Conservation (phyloP, 2,329 filamentous ascomycete species). For the Penicillium brasilianum region DNA sequence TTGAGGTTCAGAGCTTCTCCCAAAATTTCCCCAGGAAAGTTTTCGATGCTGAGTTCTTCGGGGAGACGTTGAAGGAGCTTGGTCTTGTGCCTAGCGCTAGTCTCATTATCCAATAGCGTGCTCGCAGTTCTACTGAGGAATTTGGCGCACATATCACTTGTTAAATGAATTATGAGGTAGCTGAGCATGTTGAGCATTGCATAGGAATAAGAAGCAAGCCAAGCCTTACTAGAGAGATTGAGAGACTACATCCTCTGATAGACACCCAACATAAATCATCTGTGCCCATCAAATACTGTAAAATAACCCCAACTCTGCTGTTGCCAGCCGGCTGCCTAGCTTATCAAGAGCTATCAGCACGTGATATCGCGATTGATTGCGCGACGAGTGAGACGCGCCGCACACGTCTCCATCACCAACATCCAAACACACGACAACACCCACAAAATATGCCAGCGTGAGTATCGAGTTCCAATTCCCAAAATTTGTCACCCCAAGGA, state of each 20-base stretch:
- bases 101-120: conserved; percentile 67
- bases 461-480: conserved; percentile 26
- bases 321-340: background rate
- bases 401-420: conserved; percentile 22
- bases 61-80: conserved; percentile 89
- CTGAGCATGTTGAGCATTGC: background rate
- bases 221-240: background rate
- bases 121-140: background rate
- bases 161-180: conserved; percentile 17
- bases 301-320: background rate
- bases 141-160: conserved; percentile 10
- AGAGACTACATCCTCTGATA: background rate
- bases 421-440: conserved; percentile 18
- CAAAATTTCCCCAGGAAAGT: conserved; percentile 87
- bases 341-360: conserved; percentile 30
- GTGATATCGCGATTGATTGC: conserved; percentile 42
- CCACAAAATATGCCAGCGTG: conserved; percentile 54
- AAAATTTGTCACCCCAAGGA: conserved; percentile 11
- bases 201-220: background rate
- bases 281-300: background rate
- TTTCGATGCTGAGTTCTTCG: conserved; percentile 77
- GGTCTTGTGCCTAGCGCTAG: conserved; percentile 90
- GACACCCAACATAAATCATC: too few species aligned
- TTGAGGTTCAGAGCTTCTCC: conserved; percentile 75
- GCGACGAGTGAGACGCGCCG: conserved; percentile 27